Percentiles rank a stretch among this genome's conserved stretches.
Evolutionary conservation across 495 filamentous ascomycete species (phyloP).

Genomic region (Penicillium pancosmium): DNA sequence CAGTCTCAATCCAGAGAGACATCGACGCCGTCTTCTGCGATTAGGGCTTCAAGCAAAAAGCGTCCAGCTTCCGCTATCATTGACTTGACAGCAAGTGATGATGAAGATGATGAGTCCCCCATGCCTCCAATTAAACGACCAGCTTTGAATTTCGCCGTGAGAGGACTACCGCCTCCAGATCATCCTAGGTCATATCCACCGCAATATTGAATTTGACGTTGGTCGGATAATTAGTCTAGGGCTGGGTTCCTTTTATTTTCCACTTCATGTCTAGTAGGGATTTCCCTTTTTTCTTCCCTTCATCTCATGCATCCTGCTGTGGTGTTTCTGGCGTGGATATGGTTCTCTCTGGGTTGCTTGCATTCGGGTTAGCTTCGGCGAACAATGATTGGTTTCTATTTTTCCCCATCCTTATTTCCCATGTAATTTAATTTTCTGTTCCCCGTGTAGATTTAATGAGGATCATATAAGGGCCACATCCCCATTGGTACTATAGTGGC

Average conservation of each 20-base stretch:
- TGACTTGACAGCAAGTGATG: conserved; percentile 76
- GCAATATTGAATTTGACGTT: conserved; percentile 12
- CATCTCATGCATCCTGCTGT: conserved; percentile 18
- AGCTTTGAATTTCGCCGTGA: conserved; percentile 24
- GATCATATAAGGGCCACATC: neutral
- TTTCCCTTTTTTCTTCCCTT: conserved; percentile 4
- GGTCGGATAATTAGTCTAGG: neutral
- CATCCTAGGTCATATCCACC: conserved; percentile 19
- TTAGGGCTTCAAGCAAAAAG: conserved; percentile 56
- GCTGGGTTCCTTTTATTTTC: neutral
- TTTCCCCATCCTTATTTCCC: neutral
- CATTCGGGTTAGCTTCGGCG: neutral
- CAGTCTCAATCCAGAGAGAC: conserved; percentile 58
- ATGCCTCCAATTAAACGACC: conserved; percentile 58
- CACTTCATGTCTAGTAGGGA: neutral
- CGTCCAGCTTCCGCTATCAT: conserved; percentile 64
- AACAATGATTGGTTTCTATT: neutral
- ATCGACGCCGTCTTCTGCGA: conserved; percentile 51
- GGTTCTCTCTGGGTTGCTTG: neutral
- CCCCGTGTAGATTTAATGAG: neutral
- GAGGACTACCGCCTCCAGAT: conserved; percentile 26
- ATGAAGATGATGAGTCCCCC: conserved; percentile 69
- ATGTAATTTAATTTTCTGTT: neutral
- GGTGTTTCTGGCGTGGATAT: conserved; percentile 25
- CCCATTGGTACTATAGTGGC: no score